Conservation (phyloP, 139 green algal genomes). For the Desmodesmus armatus region DNA sequence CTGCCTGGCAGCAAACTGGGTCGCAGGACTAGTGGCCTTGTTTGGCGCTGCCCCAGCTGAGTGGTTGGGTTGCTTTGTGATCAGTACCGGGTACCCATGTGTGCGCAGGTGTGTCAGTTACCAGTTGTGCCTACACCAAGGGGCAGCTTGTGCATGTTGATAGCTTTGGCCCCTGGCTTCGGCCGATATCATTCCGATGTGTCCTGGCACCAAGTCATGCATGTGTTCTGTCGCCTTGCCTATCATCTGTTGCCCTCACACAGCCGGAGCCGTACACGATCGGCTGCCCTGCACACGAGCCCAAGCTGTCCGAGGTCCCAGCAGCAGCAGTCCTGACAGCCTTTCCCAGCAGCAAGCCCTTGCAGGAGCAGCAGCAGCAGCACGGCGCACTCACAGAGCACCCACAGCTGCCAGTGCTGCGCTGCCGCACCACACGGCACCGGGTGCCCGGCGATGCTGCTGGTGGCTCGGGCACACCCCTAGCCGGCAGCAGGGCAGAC, state of each 20-base stretch:
- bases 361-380: conserved; percentile 23
- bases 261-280: conserved; percentile 58
- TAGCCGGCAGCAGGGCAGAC: neutral
- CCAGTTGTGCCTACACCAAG: no score
- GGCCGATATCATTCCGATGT: no score
- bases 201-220: no score
- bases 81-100: no score
- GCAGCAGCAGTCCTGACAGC: neutral
- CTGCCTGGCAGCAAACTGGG: no score
- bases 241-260: neutral
- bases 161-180: no score
- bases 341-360: neutral
- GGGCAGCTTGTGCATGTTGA: no score
- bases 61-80: no score
- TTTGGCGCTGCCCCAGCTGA: no score
- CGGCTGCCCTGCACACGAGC: conserved; percentile 40
- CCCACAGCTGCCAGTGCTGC: neutral
- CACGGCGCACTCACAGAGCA: neutral
- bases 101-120: no score
- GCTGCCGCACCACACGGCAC: neutral
- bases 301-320: conserved; percentile 11
- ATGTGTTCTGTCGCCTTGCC: neutral
- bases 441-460: neutral
- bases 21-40: no score
- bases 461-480: neutral